A percentile compares a stretch with the other conserved stretches of the same genome.
Evolutionary conservation across 495 filamentous ascomycete genomes (phyloP).

Genomic region (Opeltia flavorubescens): DNA sequence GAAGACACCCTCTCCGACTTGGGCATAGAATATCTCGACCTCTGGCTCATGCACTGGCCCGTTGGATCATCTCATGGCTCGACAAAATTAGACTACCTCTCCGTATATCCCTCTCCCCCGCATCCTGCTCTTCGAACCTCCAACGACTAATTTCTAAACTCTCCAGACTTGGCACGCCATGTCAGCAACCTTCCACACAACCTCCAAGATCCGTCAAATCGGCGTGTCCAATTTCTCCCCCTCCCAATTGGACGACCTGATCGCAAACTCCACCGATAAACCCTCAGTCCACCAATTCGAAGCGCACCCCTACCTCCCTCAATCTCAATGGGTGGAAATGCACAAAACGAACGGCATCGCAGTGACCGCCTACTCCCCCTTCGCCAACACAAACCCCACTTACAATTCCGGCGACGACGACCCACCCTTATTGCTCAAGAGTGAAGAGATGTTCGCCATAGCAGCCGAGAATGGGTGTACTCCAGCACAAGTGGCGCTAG

Average conservation of each 20-base stretch:
- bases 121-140: slow-evolving; percentile 12
- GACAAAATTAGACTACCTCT: slow-evolving; percentile 10
- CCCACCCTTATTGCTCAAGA: slow-evolving; percentile 13
- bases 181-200: slow-evolving; percentile 40
- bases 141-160: slow-evolving; percentile 32
- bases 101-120: not conserved
- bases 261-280: slow-evolving; percentile 23
- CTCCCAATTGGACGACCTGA: slow-evolving; percentile 28
- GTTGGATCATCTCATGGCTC: slow-evolving; percentile 14
- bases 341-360: slow-evolving; percentile 37
- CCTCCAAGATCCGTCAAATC: slow-evolving; percentile 43
- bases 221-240: slow-evolving; percentile 44
- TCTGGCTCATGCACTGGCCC: slow-evolving; percentile 62
- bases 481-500: slow-evolving; percentile 35
- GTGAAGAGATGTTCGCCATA: slow-evolving; percentile 22
- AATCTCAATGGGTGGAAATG: slow-evolving; percentile 31
- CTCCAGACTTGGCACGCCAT: slow-evolving; percentile 31
- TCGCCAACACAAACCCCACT: slow-evolving; percentile 35
- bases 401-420: slow-evolving; percentile 25
- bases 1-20: slow-evolving; percentile 42
- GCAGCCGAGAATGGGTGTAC: slow-evolving; percentile 30
- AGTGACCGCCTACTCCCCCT: slow-evolving; percentile 45
- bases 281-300: slow-evolving; percentile 49
- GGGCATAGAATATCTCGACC: slow-evolving; percentile 51
- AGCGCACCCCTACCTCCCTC: slow-evolving; percentile 47